Evolutionary conservation across 129 eudicot species (phyloP).

Genomic region (Ambrosia trifida): DNA sequence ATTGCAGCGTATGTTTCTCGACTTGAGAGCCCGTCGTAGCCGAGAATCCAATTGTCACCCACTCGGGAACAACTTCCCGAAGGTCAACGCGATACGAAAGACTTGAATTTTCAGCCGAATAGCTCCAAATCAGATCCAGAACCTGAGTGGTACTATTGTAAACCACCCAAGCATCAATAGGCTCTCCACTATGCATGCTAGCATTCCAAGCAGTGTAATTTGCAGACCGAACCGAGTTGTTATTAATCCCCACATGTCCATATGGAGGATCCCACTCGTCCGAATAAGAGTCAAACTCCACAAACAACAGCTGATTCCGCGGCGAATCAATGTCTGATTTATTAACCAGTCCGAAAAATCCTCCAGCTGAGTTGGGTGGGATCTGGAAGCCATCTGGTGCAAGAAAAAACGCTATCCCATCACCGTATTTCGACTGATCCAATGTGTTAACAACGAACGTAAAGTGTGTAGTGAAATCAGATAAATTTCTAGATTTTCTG

Average conservation of each 20-base stretch:
- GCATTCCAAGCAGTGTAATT: conserved; percentile 27
- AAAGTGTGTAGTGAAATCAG: conserved; percentile 30
- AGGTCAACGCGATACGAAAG: conserved; percentile 36
- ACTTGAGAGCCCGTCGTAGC: conserved; percentile 33
- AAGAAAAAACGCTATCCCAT: conserved; percentile 30
- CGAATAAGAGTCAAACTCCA: conserved; percentile 21
- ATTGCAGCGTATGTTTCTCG: conserved; percentile 31
- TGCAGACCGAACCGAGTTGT: conserved; percentile 7
- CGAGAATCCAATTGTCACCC: conserved; percentile 46
- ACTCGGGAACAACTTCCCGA: conserved; percentile 29
- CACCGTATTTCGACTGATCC: background rate
- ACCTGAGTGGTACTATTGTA: conserved; percentile 17
- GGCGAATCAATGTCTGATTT: background rate
- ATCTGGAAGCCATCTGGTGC: conserved; percentile 31
- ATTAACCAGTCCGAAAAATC: conserved; percentile 17
- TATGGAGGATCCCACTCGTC: conserved; percentile 24
- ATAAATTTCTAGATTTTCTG: background rate
- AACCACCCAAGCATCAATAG: conserved; percentile 20
- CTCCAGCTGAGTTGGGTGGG: conserved; percentile 26
- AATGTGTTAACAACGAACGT: conserved; percentile 21
- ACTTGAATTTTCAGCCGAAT: conserved; percentile 9
- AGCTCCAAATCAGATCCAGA: conserved; percentile 12
- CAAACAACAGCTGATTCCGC: background rate
- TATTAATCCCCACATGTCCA: conserved; percentile 27
- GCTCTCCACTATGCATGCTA: conserved; percentile 21